phyloP scores from a whole-genome alignment of 2,329 filamentous ascomycete genomes.

The Aureobasidium namibiae region DNA sequence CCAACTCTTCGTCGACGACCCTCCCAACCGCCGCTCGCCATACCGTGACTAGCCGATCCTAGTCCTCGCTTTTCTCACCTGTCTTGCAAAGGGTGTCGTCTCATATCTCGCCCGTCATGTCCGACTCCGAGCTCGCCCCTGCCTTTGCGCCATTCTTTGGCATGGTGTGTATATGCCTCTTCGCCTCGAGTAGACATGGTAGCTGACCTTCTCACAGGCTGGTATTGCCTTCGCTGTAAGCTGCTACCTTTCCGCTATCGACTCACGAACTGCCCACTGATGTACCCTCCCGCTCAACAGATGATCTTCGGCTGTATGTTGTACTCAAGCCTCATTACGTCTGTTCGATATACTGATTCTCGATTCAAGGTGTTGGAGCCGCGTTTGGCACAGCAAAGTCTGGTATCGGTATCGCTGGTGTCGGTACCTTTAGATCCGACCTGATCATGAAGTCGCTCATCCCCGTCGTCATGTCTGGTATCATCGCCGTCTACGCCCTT shows the following conservation, averaged over 20 bases:
- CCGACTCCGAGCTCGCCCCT: slow-evolving; percentile 51
- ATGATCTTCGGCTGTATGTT: slow-evolving; percentile 77
- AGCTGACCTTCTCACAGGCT: slow-evolving; percentile 44
- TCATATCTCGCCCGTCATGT: slow-evolving; percentile 29
- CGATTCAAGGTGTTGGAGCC: slow-evolving; percentile 55
- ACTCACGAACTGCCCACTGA: not conserved
- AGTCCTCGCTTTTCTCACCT: not conserved
- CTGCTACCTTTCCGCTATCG: slow-evolving; percentile 9
- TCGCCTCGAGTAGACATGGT: slow-evolving; percentile 19
- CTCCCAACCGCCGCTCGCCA: not conserved
- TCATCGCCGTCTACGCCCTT: slow-evolving; percentile 94
- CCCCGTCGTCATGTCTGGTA: slow-evolving; percentile 96
- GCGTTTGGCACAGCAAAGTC: slow-evolving; percentile 85
- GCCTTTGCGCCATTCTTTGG: slow-evolving; percentile 84
- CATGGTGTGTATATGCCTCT: slow-evolving; percentile 57
- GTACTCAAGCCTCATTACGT: not conserved
- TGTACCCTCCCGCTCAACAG: slow-evolving; percentile 19
- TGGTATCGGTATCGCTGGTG: slow-evolving; percentile 77
- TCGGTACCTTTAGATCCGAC: slow-evolving; percentile 76
- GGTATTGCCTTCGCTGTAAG: slow-evolving; percentile 63
- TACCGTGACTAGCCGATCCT: not conserved
- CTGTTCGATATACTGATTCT: slow-evolving; percentile 22
- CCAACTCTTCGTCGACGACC: not conserved
- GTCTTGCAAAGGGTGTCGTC: not conserved
- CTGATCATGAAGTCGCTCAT: slow-evolving; percentile 91